A percentile compares a stretch with the other conserved stretches of the same genome.
These are phyloP conservation scores for Leccinum fibrillosum DNA, from an alignment of 768 basidiomycete species.

Conservation along the genomic window DNA sequence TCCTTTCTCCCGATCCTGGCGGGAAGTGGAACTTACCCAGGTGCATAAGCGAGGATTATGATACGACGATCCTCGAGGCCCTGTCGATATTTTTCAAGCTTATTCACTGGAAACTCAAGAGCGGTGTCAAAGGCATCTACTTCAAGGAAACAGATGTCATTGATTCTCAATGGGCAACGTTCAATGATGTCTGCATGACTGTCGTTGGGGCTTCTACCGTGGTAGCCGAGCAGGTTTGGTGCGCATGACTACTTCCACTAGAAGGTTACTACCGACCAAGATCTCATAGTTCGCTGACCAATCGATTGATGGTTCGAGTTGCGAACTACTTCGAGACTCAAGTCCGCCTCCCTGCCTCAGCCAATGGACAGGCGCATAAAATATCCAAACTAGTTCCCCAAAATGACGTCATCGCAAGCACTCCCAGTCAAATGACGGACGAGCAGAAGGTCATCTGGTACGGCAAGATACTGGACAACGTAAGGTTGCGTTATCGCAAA, in stretches of 20 bases:
- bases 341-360: slow-evolving; percentile 67
- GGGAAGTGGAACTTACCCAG: slow-evolving; percentile 87
- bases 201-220: slow-evolving; percentile 83
- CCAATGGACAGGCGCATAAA: slow-evolving; percentile 28
- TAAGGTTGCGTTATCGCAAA: slow-evolving; percentile 88
- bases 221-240: slow-evolving; percentile 97
- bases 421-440: slow-evolving; percentile 57
- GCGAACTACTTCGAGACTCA: slow-evolving; percentile 95
- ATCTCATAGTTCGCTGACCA: slow-evolving; percentile 72
- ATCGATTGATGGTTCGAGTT: slow-evolving; percentile 89
- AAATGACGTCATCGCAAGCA: slow-evolving; percentile 37
- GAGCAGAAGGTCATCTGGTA: slow-evolving; percentile 89
- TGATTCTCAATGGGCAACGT: slow-evolving; percentile 93
- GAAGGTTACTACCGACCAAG: not conserved
- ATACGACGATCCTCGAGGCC: slow-evolving; percentile 82
- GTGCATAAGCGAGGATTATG: slow-evolving; percentile 89
- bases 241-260: slow-evolving; percentile 23
- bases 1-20: slow-evolving; percentile 80
- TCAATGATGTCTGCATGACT: slow-evolving; percentile 88
- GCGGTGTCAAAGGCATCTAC: slow-evolving; percentile 85
- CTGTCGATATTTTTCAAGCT: slow-evolving; percentile 89
- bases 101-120: slow-evolving; percentile 94
- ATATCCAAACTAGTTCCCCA: slow-evolving; percentile 34
- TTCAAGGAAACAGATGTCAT: slow-evolving; percentile 99
- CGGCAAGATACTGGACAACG: slow-evolving; percentile 88